phyloP scores from a whole-genome alignment of 2,329 filamentous ascomycete species.

The Microascus cirrosus region DNA sequence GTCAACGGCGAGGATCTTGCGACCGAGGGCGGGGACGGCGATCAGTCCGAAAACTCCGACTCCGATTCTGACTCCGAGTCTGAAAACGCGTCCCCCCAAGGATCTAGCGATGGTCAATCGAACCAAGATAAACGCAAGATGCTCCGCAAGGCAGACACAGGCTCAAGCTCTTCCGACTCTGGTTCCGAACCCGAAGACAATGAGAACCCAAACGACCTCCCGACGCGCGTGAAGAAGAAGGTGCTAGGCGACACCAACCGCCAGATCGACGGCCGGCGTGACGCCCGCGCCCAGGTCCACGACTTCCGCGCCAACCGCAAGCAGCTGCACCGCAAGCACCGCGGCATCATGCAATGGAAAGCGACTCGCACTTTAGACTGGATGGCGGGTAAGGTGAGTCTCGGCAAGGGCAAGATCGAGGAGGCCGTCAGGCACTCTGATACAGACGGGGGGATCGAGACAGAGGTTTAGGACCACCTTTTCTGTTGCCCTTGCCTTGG shows the following conservation, averaged over 20 bases:
- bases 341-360: constrained; percentile 91
- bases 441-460: not conserved
- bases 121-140: not conserved
- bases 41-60: constrained; percentile 12
- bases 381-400: constrained; percentile 1
- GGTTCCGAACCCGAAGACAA: not conserved
- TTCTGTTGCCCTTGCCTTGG: no score
- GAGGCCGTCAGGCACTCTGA: not conserved
- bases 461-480: not conserved
- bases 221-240: not conserved
- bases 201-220: not conserved
- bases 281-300: not conserved
- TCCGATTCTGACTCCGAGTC: not conserved
- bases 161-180: not conserved
- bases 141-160: not conserved
- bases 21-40: constrained; percentile 19
- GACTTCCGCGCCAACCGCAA: constrained; percentile 48
- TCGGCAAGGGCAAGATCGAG: not conserved
- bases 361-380: constrained; percentile 73
- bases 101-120: not conserved
- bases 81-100: not conserved
- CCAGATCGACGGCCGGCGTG: constrained; percentile 1
- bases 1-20: constrained; percentile 18
- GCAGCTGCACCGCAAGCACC: constrained; percentile 72
- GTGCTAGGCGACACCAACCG: not conserved